Base-by-base conservation (phyloP, 2,329 filamentous ascomycete genomes). In the Fusarium pseudocircinatum region DNA sequence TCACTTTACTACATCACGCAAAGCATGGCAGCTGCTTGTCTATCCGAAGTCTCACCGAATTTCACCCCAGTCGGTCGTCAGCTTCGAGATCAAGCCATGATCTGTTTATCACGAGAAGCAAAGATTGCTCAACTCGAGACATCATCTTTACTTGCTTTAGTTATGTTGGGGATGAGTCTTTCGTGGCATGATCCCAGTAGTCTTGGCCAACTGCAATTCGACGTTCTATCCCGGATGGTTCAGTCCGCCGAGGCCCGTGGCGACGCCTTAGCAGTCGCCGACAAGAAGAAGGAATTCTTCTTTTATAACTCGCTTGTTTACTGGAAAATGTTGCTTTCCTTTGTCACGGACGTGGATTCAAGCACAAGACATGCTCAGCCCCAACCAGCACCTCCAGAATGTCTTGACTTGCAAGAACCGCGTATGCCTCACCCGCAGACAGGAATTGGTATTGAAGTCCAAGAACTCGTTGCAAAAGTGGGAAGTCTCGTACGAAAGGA, bases 21-120 rank as follows among this genome's bases (percentile, higher is more conserved):
- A 73, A 90, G 89, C 71, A 91, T 91, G 89, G 88, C 89, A 4
- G 88, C 89, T 14, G 89, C 89, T 7, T 89, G 89, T 26, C 81
- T 91, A 1, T 86, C 88, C 2, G 88, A 90, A 40, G 77, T 75
- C 83, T 88, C 73, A 18, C 76, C 76, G 6, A 69, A 57, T n/a
- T 61, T 89, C 88, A 62, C 88, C 85, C 9, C 84, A 84, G 58
- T 89, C 87, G 82, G 85, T 82, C 30, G 82, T 81, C 14, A 71
- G 11, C 66, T 83, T 85, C 32, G 88, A 85, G 11, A 80, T 83
- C 32, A 86, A 85, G 72, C 85, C 87, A 81, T 88, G 87, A 67
- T 82, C 83, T 62, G 87, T 9, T 83, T 86, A 34, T 84, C 86
- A 24, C 85, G 85, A n/a, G 82, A 89, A 12, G 84, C 86, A 20